Percentiles rank a stretch among this genome's conserved stretches.
These are phyloP conservation scores for Multifurca ochricompacta DNA, from an alignment of 768 basidiomycete species.

Conservation along the genomic window DNA sequence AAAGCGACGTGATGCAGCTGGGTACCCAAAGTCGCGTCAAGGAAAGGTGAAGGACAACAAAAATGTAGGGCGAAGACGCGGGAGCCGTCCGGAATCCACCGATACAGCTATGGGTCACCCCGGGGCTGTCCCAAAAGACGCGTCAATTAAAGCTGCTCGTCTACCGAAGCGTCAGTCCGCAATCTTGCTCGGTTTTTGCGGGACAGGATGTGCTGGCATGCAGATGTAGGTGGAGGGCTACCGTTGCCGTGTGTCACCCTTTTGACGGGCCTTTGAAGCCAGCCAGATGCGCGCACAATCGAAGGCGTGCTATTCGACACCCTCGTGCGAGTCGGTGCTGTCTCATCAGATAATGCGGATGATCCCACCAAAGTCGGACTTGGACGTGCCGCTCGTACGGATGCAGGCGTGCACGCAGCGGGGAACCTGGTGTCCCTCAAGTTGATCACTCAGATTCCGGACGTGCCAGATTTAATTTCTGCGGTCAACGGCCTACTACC, in stretches of 20 bases:
- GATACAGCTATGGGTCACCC: conserved; percentile 8
- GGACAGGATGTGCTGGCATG: conserved; percentile 89
- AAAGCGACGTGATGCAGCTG: conserved; percentile 25
- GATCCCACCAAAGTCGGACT: conserved; percentile 86
- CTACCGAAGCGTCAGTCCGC: conserved; percentile 82
- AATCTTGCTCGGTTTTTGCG: conserved; percentile 83
- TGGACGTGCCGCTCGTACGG: conserved; percentile 86
- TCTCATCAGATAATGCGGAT: conserved; percentile 91
- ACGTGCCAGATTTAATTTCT: conserved; percentile 56
- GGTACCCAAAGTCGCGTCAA: conserved; percentile 29
- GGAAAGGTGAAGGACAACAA: conserved; percentile 33
- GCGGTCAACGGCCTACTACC: conserved; percentile 86
- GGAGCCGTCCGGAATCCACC: conserved; percentile 31
- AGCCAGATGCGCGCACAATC: conserved; percentile 71
- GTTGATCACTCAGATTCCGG: conserved; percentile 73
- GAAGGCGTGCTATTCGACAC: conserved; percentile 87
- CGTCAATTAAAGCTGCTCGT: conserved; percentile 39
- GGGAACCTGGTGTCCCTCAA: conserved; percentile 91
- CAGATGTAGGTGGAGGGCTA: conserved; percentile 65
- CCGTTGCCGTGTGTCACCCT: not conserved
- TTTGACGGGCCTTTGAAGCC: conserved; percentile 34
- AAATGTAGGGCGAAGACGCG: conserved; percentile 35
- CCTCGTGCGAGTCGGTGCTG: conserved; percentile 80
- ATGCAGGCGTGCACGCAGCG: conserved; percentile 95
- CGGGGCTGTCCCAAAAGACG: not conserved